Evolutionary conservation across 208 protist species (phyloP), one percentile per base, ranked within the genome.

Genomic region (Leishmania martiniquensis): DNA sequence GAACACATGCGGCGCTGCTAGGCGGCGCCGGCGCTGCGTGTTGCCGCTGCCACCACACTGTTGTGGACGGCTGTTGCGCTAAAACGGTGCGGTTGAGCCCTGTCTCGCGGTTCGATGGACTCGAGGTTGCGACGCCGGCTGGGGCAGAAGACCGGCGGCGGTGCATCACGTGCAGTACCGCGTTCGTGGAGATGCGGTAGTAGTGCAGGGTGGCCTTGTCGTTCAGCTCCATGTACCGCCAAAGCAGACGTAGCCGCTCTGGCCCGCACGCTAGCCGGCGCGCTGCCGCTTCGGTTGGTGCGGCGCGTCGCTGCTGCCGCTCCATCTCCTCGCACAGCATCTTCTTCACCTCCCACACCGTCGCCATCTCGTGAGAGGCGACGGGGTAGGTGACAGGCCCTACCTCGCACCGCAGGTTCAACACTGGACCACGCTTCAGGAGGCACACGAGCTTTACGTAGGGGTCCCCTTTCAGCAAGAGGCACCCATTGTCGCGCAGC

Each of bases 191-290:
- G 42, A 97, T 77, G 70, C 91, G 89, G 84, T 97, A 95, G 82
- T 95, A 95, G 78, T 91, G 88, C 74, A 97, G 79, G 4, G 88
- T 91, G 17, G 93, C 91, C 70, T 85, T 87, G 84, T 97, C 90
- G 77, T 94, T 94, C 37, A 97, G 91, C 82, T 95, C 93, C 84
- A 93, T 90, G 81, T 97, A 97, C 32, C 93, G 87, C 90, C 91
- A 97, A 70, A 95, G 68, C 52, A 97, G 80, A n/a, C 90, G 87
- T 72, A 94, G 81, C 25, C 87, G 89, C 63, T 91, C 82, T 57
- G 91, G 87, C 57, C 84, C 86, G 32, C 78, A 76, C 60, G n/a
- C 52, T 12, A 70, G 84, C 76, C 42, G 77, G 71, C 49, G 72
- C 67, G 44, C 6, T 44, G 42, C 54, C 45, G 22, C 62, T 1